Evolutionary conservation across 2,329 filamentous ascomycete genomes (phyloP), one percentile per base, ranked within the genome.

Genomic region (Thelonectria discophora): DNA sequence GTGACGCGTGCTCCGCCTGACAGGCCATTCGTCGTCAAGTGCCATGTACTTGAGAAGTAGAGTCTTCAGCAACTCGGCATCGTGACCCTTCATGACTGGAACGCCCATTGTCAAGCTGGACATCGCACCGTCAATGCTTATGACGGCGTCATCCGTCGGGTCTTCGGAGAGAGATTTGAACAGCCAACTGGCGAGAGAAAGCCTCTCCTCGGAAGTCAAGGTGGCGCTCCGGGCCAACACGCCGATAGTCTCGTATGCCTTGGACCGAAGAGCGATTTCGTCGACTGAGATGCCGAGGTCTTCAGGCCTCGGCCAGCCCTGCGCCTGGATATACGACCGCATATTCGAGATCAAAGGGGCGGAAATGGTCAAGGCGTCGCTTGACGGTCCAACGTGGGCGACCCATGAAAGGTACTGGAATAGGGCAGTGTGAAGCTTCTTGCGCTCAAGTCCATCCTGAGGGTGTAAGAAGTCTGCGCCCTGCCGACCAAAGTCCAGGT

Each of bases 211-310:
- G 12, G 86, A 70, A 4, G 88, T 79, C 67, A 87, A 84, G 3
- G 83, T 78, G 4, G 89, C 86, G 4, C 86, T 86, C 65, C 88
- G 87, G 56, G 91, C 88, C 21, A 98, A 78, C 13, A 95, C 85
- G 1, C 94, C 95, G 40, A 98, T 92, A 0, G 92, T 93, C 75
- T 98, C 94, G 75, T 97, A 98, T 1, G 91, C 93, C 72, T 91
- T 89, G 6, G 89, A 89, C 42, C 94, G 88, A 45, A 97, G 81
- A 3, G 86, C 84, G 55, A 89, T 80, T 55, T 89, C 86, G 49
- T 90, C 87, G 11, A 82, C 76, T 2, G 85, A 83, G 12, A n/a
- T n/a, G n/a, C n/a, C n/a, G n/a, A 82, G 75, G 65, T 87, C 84
- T 54, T 86, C 78, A 1, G 89, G 85, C 18, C 79, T 79, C 2